These are phyloP conservation scores for Phytophthora foliorum DNA, from an alignment of 352 stramenopile species.

Conservation along the genomic window DNA sequence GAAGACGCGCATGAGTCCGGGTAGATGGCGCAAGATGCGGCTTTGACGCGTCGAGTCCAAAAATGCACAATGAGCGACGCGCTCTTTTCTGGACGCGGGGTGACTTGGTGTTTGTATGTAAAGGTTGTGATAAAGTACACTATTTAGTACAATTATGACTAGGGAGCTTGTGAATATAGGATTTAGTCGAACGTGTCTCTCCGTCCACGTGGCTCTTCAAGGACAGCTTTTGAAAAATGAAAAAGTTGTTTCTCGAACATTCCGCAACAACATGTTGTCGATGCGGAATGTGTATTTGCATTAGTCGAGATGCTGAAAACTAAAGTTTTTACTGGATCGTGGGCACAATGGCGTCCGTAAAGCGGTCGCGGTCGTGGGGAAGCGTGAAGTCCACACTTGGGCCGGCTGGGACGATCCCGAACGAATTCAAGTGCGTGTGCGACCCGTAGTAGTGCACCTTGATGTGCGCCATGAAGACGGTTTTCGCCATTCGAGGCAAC, in stretches of 20 bases:
- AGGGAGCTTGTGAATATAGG: background rate
- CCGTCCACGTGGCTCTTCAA: constrained; percentile 7
- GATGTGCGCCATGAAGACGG: constrained; percentile 57
- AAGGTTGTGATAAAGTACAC: background rate
- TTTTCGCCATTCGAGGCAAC: constrained; percentile 42
- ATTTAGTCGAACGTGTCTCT: background rate
- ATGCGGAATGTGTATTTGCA: background rate
- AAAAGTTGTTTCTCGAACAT: background rate
- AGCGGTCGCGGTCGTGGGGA: constrained; percentile 47
- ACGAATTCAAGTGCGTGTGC: constrained; percentile 57
- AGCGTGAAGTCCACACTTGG: constrained; percentile 35
- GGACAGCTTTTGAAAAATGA: background rate
- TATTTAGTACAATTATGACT: background rate
- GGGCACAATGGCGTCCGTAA: constrained; percentile 28
- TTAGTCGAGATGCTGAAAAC: background rate
- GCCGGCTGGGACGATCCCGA: constrained; percentile 47
- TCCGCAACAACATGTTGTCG: background rate
- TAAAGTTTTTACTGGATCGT: constrained; percentile 3
- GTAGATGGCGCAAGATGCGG: background rate
- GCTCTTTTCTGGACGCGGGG: background rate
- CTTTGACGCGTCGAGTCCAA: constrained; percentile 22
- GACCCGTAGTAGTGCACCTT: constrained; percentile 74
- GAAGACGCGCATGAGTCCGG: constrained; percentile 38
- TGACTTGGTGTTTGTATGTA: constrained; percentile 25
- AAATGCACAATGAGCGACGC: constrained; percentile 18